Base-by-base conservation (phyloP, 805 yeast genomes). In the Deakozyma indianensis region DNA sequence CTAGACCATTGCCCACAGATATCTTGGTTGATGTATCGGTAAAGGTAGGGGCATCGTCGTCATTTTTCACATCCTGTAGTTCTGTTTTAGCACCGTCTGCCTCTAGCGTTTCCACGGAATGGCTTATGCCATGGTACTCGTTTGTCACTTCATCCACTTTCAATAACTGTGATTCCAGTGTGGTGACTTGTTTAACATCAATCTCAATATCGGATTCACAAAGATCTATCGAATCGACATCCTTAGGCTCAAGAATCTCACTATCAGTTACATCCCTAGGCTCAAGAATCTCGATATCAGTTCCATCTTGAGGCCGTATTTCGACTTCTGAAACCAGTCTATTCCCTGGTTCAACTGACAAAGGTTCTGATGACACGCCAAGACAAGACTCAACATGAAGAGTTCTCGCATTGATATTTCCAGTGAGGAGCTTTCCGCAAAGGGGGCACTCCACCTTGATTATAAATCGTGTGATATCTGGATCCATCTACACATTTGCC, bases 371-470 rank as follows among this genome's bases (percentile, higher is more conserved):
- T 14, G 5, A 9, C 7, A n/a, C 46, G 20, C 43, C 45, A 11
- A 60, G 40, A 42, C 64, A 60, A 4, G 41, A 41, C 41, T 57
- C 56, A 5, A 56, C 63, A 50, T 61, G 65, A 23, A 46, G 48
- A n/a, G 54, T 62, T 1, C 65, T 48, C 32, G 49, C 49, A 1
- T 50, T 43, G 4, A 51, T 27, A 7, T 50, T 45, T 21, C 38
- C 38, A 9, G 38, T 4, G 20, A 32, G 18, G 38, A 7, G 20
- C 38, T 32, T 32, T 9, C 18, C 16, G 18, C 38, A 32, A 4
- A 32, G 9, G 11, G 38, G 38, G 18, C 38, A 32, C 18, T 32
- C 38, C 11, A 32, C 38, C 4, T n/a, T 7, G 18, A 32, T 20
- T n/a, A 32, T 5, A 32, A 32, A 32, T 7, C 18, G 11, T 14